Conservation (phyloP, 768 basidiomycete species). For the Xerocomus potaroensis region DNA sequence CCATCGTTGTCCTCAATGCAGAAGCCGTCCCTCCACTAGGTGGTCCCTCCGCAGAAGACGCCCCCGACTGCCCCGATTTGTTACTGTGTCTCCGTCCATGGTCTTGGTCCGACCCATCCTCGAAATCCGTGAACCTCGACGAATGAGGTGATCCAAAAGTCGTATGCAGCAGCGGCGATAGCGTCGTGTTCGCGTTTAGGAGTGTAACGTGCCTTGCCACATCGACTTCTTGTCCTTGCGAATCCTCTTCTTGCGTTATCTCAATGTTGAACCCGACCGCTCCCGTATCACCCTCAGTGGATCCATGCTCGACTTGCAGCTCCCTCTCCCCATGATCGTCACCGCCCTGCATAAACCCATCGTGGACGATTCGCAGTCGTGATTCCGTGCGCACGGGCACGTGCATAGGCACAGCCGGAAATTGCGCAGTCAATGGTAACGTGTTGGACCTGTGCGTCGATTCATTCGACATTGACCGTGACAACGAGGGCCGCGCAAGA, state of each 20-base stretch:
- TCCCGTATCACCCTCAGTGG: constrained; percentile 4
- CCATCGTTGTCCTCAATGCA: constrained; percentile 14
- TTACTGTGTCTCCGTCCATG: constrained; percentile 15
- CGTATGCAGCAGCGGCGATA: constrained; percentile 40
- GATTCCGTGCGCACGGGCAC: constrained; percentile 30
- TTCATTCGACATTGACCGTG: constrained; percentile 22
- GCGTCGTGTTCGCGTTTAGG: constrained; percentile 3
- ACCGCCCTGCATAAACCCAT: constrained; percentile 16
- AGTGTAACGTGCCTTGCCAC: constrained; percentile 1
- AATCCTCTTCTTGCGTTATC: constrained; percentile 9
- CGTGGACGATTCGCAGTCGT: constrained; percentile 28
- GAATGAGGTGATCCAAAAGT: constrained; percentile 39
- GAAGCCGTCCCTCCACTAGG: constrained; percentile 16
- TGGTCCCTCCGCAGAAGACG: not conserved
- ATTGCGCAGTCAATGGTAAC: constrained; percentile 27
- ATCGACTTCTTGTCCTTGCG: constrained; percentile 8
- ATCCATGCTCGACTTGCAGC: constrained; percentile 18
- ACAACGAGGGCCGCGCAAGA: constrained; percentile 17
- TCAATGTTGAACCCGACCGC: constrained; percentile 10
- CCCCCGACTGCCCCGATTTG: constrained; percentile 12
- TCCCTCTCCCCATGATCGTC: constrained; percentile 20
- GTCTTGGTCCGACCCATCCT: constrained; percentile 26
- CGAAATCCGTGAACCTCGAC: constrained; percentile 27
- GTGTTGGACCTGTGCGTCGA: constrained; percentile 14
- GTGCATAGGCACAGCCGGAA: constrained; percentile 30